A percentile compares a stretch with the other conserved stretches of the same genome.
These are phyloP conservation scores for Naganishia antarctica DNA, from an alignment of 768 basidiomycete species.

Conservation along the genomic window DNA sequence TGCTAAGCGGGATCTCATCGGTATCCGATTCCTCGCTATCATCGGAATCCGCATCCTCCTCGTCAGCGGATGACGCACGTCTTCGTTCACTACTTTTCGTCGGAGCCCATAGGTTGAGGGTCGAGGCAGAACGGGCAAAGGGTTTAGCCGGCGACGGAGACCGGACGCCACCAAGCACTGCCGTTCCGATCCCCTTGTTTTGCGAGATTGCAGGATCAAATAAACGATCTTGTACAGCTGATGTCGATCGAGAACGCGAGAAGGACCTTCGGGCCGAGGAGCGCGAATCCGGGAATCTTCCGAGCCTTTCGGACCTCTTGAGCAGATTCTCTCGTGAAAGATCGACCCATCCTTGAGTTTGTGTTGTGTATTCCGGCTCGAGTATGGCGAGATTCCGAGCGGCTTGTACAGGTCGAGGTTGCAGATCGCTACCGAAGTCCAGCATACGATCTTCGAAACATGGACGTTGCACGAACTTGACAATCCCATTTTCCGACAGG, in stretches of 20 bases:
- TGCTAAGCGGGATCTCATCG: conserved; percentile 9
- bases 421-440: conserved; percentile 1
- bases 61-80: neutral
- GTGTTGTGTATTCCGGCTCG: conserved; percentile 7
- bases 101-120: conserved; percentile 2
- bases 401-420: neutral
- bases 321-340: neutral
- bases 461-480: conserved; percentile 2
- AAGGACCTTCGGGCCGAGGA: neutral
- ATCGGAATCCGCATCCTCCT: neutral
- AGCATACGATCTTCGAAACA: conserved; percentile 16
- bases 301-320: conserved; percentile 3
- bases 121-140: neutral
- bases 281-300: neutral
- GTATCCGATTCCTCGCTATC: neutral
- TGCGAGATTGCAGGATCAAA: no score
- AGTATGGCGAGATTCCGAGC: neutral
- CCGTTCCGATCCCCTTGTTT: no score
- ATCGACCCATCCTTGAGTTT: conserved; percentile 14
- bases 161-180: no score
- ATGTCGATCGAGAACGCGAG: neutral
- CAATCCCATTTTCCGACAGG: neutral
- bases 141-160: neutral
- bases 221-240: no score
- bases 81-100: neutral